These are phyloP conservation scores for Aureobasidium leucospermi DNA, from an alignment of 2,329 filamentous ascomycete species.

Conservation along the genomic window DNA sequence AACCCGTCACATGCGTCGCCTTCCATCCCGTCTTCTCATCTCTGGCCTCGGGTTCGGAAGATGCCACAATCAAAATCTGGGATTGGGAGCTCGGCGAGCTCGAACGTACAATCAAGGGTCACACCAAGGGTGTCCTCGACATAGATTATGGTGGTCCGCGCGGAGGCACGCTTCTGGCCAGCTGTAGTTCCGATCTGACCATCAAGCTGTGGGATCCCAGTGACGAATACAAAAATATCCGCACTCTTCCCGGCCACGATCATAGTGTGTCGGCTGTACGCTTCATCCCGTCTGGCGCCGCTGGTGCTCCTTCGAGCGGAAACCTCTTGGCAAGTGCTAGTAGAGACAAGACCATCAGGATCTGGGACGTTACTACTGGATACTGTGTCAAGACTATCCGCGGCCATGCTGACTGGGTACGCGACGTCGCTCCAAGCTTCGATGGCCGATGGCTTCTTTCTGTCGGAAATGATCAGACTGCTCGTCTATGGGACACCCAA, in stretches of 20 bases:
- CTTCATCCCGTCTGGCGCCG: slow-evolving; percentile 77
- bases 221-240: slow-evolving; percentile 91
- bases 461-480: slow-evolving; percentile 73
- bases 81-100: slow-evolving; percentile 92
- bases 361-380: slow-evolving; percentile 91
- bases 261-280: slow-evolving; percentile 84
- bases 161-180: slow-evolving; percentile 70
- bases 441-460: slow-evolving; percentile 81
- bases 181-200: slow-evolving; percentile 80
- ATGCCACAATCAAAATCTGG: slow-evolving; percentile 94
- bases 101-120: slow-evolving; percentile 83
- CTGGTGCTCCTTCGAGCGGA: slow-evolving; percentile 68
- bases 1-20: slow-evolving; percentile 76
- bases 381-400: slow-evolving; percentile 87
- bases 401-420: slow-evolving; percentile 86
- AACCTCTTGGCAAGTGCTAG: slow-evolving; percentile 83
- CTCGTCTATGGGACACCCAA: slow-evolving; percentile 77
- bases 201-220: slow-evolving; percentile 93
- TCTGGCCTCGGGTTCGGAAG: slow-evolving; percentile 82
- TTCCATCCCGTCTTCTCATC: slow-evolving; percentile 91
- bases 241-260: slow-evolving; percentile 83
- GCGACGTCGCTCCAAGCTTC: slow-evolving; percentile 72
- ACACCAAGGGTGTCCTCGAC: slow-evolving; percentile 81
- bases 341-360: slow-evolving; percentile 72
- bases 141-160: slow-evolving; percentile 84